A percentile compares a stretch with the other conserved stretches of the same genome.
Evolutionary conservation across 768 basidiomycete species (phyloP).

Genomic region (Coprinopsis strossmayeri): DNA sequence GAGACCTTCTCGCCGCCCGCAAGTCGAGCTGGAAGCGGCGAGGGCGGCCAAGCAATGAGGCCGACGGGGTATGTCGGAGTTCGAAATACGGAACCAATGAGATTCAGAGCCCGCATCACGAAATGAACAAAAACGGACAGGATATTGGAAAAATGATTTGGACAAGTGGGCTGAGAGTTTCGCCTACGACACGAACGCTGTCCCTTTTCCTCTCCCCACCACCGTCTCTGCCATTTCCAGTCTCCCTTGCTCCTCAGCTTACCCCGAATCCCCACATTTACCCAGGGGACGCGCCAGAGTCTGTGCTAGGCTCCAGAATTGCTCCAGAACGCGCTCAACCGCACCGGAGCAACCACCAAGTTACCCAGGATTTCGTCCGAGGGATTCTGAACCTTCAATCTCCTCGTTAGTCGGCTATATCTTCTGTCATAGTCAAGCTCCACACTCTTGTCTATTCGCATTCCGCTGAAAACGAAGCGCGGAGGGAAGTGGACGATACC

Average conservation of each 20-base stretch:
- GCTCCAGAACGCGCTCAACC: neutral
- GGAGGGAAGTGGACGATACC: neutral
- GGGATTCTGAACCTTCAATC: too few relatives aligned
- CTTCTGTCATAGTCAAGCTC: too few relatives aligned
- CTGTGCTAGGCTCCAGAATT: neutral
- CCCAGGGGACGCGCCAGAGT: too few relatives aligned
- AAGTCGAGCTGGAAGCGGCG: too few relatives aligned
- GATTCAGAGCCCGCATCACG: neutral
- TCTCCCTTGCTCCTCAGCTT: neutral
- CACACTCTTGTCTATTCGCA: too few relatives aligned
- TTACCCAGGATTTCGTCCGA: neutral
- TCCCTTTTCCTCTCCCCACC: neutral
- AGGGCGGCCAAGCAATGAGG: too few relatives aligned
- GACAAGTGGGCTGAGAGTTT: conserved; percentile 12
- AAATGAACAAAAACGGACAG: conserved; percentile 1
- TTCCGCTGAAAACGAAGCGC: too few relatives aligned
- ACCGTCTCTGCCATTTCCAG: neutral
- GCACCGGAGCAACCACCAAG: neutral
- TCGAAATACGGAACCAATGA: neutral
- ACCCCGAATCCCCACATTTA: too few relatives aligned
- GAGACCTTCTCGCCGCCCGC: too few relatives aligned
- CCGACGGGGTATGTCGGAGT: neutral
- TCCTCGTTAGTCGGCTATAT: neutral
- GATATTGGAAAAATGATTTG: conserved; percentile 1
- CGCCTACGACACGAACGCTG: neutral